Evolutionary conservation across 2,329 filamentous ascomycete genomes (phyloP).

Genomic region (Botrytis cinerea): DNA sequence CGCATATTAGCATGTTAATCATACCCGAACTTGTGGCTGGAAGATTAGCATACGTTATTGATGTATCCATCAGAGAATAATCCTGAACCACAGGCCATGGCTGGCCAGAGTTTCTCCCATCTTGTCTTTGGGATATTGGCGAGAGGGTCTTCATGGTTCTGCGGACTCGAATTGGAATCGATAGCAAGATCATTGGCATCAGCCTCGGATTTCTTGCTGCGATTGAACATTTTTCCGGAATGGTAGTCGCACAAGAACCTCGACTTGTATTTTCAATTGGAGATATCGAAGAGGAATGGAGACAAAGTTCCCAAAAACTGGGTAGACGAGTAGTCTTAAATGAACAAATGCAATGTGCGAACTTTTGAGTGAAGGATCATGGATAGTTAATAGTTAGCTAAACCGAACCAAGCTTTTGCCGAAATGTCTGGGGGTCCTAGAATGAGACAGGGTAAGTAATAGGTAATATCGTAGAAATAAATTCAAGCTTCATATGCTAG

Average conservation of each 20-base stretch:
- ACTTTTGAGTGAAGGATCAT: conserved; percentile 5
- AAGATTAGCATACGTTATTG: conserved; percentile 64
- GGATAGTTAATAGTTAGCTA: not conserved
- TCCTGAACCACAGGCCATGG: conserved; percentile 85
- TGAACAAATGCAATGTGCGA: not conserved
- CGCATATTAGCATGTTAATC: not conserved
- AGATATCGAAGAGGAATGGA: not conserved
- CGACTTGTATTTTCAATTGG: not conserved
- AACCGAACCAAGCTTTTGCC: not conserved
- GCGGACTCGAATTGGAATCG: conserved; percentile 19
- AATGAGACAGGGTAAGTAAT: not conserved
- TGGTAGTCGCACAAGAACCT: not conserved
- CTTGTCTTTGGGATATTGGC: conserved; percentile 31
- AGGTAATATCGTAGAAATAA: not conserved
- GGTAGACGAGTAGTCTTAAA: conserved; percentile 1
- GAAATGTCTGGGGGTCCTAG: not conserved
- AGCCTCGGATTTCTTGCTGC: conserved; percentile 24
- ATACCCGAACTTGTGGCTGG: not conserved
- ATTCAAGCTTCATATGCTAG: conserved; percentile 7
- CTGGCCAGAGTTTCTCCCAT: conserved; percentile 50
- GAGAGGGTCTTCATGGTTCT: conserved; percentile 28
- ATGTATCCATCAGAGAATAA: conserved; percentile 92
- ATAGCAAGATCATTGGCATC: conserved; percentile 14
- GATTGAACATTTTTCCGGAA: conserved; percentile 26
- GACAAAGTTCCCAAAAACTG: not conserved